Evolutionary conservation across 495 filamentous ascomycete species (phyloP), one percentile per base, ranked within the genome.

Genomic region (Letharia columbiana): DNA sequence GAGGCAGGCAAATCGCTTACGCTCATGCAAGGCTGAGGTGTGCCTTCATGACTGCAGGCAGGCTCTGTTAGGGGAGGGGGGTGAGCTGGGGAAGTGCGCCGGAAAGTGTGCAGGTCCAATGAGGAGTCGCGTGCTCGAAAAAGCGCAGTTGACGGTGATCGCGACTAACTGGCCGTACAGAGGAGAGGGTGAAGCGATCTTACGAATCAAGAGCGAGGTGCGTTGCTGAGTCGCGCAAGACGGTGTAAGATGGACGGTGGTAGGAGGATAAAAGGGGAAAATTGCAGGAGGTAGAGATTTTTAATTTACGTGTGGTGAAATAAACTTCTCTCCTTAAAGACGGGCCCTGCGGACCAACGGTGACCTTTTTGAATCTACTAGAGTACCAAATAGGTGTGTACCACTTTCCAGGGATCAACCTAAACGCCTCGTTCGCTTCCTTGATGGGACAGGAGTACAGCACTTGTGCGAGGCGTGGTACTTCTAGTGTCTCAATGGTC

Each of bases 21-120:
- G 35, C 41, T 33, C 9, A 61, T 61, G 64, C 64, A 66, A 44
- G 35, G 58, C 64, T 62, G 20, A 37, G 35, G 18, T 61, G 42
- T 28, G 35, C 60, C 44, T 66, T 37, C 64, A 66, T 66, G 23
- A 15, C 59, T 52, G 45, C 18, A 57, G 54, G 33, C 15, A 57
- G 31, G 33, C 33, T 57, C 33, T 2, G 15, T 17, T 57, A 12
- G 31, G 31, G 23, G 52, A 9, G 5, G 54, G 31, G 31, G 28
- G 15, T 13, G 58, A 31, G 17, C 33, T 9, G 28, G 42, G 9
- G 28, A 20, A 44, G 11, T 54, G 49, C 28, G 64, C 28, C 44
- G 39, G 18, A 35, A 18, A 47, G 20, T n/a, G 31, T 12, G 33
- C 40, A 37, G 52, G 33, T 18, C 31, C 18, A 57, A 57, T 37